Conservation (phyloP, 2,329 filamentous ascomycete genomes). For the Emericellopsis atlantica region DNA sequence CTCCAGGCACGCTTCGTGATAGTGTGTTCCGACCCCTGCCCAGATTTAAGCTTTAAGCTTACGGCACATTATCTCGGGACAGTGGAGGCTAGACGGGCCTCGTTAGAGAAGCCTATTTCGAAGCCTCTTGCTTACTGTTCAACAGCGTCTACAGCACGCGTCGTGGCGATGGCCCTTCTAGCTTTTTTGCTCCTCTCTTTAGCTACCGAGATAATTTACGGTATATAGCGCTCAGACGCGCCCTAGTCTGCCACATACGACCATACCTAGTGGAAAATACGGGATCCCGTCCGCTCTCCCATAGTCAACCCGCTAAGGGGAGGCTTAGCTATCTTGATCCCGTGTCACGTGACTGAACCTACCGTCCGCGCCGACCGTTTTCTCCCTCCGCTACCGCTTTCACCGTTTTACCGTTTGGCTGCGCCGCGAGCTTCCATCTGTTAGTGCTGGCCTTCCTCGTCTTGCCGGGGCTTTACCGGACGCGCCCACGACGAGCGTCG, state of each 20-base stretch:
- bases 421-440: background rate
- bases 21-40: no score
- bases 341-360: background rate
- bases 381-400: background rate
- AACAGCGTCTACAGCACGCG: no score
- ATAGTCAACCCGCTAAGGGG: conserved; percentile 5
- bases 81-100: no score
- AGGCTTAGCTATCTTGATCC: conserved; percentile 3
- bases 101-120: no score
- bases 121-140: no score
- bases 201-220: no score
- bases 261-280: conserved; percentile 4
- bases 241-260: conserved; percentile 4
- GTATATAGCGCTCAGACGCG: no score
- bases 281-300: conserved; percentile 8
- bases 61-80: no score
- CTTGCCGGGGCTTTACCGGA: background rate
- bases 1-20: no score
- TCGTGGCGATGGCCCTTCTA: no score
- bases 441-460: background rate
- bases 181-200: no score
- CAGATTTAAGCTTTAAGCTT: no score
- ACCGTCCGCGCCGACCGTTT: background rate
- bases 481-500: background rate
- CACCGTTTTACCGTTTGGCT: background rate